Evolutionary conservation across 2,329 filamentous ascomycete genomes (phyloP), one percentile per base, ranked within the genome.

Genomic region (Colletotrichum brevisporum): DNA sequence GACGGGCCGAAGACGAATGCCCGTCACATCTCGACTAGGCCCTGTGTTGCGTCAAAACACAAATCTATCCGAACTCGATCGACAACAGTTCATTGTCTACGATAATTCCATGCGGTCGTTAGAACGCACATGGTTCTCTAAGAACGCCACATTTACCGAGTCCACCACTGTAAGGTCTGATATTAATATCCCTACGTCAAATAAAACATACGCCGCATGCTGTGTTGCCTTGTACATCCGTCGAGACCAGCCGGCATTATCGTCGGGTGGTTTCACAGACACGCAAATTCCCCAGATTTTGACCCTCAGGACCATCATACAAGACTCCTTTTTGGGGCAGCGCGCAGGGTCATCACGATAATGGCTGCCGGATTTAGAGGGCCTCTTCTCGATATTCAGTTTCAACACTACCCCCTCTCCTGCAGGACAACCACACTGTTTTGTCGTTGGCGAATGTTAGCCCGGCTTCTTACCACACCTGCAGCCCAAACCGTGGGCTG

Each of bases 201-300:
- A 59, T 59, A 60, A 59, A 69, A 59, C 61, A 43, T 58, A 39
- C 5, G 9, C 41, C 18, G 57, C 39, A 52, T 54, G 66, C 13
- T 24, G 62, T 69, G 51, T 50, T 16, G 24, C 50, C 21, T 31
- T 21, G 51, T 18, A 13, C 54, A 53, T 12, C 45, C 24, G 24
- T 18, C 24, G 12, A 47, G 60, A 18, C 16, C 16, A 39, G 64
- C 52, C 63, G 55, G 43, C 62, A 18, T 69, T 69, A 67, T 67
- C 62, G 62, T 61, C 16, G 26, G 18, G 13, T 18, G 13, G 51
- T 61, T 61, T 26, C 51, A 67, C 63, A 31, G 48, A 16, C 56
- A 24, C n/a, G 15, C 45, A n/a, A 61, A 66, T 21, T 61, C 67
- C 62, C 66, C 66, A 61, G 48, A 59, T 36, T 48, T n/a, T 51